A percentile compares a stretch with the other conserved stretches of the same genome.
Conservation (phyloP, 306 rosid species). For the Corylus avellana region DNA sequence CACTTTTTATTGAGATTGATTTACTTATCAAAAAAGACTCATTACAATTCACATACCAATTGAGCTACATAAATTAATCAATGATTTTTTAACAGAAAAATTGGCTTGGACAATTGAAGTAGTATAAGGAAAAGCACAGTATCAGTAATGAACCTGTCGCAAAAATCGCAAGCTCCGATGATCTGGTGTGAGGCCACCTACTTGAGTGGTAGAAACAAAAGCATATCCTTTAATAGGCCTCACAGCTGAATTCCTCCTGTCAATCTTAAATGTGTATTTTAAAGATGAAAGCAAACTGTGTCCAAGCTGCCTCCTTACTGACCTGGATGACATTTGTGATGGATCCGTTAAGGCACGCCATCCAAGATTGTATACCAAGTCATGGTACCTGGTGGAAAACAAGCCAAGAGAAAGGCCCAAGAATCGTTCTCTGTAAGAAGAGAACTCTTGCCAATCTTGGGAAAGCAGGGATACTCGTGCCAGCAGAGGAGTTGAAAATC, state of each 20-base stretch:
- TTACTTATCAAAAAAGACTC: not conserved
- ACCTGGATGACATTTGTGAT: conserved; percentile 81
- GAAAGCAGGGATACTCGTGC: conserved; percentile 75
- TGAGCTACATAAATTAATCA: not conserved
- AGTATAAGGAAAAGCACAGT: conserved; percentile 9
- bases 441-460: conserved; percentile 93
- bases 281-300: conserved; percentile 83
- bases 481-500: conserved; percentile 61
- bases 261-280: conserved; percentile 79
- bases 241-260: conserved; percentile 74
- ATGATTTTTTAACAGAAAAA: not conserved
- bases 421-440: conserved; percentile 83
- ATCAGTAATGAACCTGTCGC: conserved; percentile 66
- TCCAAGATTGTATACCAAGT: conserved; percentile 81
- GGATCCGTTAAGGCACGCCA: conserved; percentile 94
- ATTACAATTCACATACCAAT: not conserved
- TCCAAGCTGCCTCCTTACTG: conserved; percentile 98
- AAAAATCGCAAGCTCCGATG: conserved; percentile 73
- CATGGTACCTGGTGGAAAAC: conserved; percentile 76
- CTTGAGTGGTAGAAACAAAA: conserved; percentile 80
- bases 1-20: no score
- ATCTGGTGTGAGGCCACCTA: conserved; percentile 96
- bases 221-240: conserved; percentile 90
- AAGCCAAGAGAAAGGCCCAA: conserved; percentile 81
- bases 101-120: not conserved